phyloP scores from a whole-genome alignment of 2,329 filamentous ascomycete species.

The Arthrobotrys iridis region DNA sequence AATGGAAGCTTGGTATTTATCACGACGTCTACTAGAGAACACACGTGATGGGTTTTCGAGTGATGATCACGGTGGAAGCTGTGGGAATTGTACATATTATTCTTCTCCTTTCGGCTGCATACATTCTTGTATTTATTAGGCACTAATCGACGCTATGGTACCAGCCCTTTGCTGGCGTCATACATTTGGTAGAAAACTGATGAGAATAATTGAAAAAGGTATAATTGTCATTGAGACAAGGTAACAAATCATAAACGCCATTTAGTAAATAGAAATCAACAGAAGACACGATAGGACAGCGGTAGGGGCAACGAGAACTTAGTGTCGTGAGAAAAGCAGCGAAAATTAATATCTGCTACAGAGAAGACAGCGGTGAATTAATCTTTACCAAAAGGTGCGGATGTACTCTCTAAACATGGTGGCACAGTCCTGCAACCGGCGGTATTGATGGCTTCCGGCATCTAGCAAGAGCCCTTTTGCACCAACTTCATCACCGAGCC shows the following conservation, averaged over 20 bases:
- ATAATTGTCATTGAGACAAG: not conserved
- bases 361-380: not conserved
- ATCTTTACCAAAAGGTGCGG: not conserved
- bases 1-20: constrained; percentile 13
- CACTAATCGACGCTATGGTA: constrained; percentile 47
- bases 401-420: not conserved
- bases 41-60: not conserved
- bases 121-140: constrained; percentile 45
- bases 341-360: not conserved
- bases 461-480: not conserved
- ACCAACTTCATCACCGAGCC: not conserved
- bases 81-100: constrained; percentile 50
- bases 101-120: constrained; percentile 20
- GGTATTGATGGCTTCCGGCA: not conserved
- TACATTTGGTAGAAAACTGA: not conserved
- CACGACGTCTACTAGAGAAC: not conserved
- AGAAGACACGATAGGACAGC: not conserved
- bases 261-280: not conserved
- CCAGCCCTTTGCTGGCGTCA: not conserved
- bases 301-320: not conserved
- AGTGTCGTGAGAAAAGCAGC: not conserved
- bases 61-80: not conserved
- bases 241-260: not conserved
- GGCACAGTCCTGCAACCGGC: constrained; percentile 7
- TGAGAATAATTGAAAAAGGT: not conserved